Evolutionary conservation across 2,329 filamentous ascomycete species (phyloP), one percentile per base, ranked within the genome.

Genomic region (Colletotrichum horii): DNA sequence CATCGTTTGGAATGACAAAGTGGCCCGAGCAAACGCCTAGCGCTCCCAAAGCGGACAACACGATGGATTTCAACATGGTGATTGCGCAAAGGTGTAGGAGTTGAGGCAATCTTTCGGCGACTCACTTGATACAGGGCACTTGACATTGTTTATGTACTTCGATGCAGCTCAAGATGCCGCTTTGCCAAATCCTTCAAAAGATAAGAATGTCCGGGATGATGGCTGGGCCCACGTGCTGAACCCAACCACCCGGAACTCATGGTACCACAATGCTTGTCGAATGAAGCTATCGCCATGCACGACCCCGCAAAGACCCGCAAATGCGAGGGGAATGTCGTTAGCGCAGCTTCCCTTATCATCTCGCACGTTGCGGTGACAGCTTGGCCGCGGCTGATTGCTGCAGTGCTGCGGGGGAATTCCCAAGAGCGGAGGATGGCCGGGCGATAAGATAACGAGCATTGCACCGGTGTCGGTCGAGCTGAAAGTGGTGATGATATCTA

Each of bases 1-100:
- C 70, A 28, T 76, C 74, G 11, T 76, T 70, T 8, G 70, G 70
- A 6, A 76, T 26, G 2, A 76, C 66, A 8, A 76, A 69, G 15
- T 70, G 70, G 0, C 65, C 70, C 15, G 60, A 66, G 30, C 60
- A 30, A 7, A 19, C 19, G n/a, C 36, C 7, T 2, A 70, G 9
- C 2, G 34, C 48, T 3, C 65, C 9, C 16, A 76, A 8, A 2
- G 22, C 6, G 11, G 69, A 6, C 1, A 65, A 15, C 3, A 11
- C 14, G 4, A 22, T n/a, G 11, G 65, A 70, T n/a, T 11, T 8
- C 28, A 66, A 26, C 72, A 74, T 74, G 6, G 4, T 60, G 14
- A 6, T 4, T 22, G 28, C 8, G 9, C 6, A 60, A 60, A 52
- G 43, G 4, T 52, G n/a, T 0, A 14, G n/a, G 9, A n/a, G n/a